A percentile compares a stretch with the other conserved stretches of the same genome.
phyloP scores from a whole-genome alignment of 78 protist species.

The Planoprotostelium fungivorum region DNA sequence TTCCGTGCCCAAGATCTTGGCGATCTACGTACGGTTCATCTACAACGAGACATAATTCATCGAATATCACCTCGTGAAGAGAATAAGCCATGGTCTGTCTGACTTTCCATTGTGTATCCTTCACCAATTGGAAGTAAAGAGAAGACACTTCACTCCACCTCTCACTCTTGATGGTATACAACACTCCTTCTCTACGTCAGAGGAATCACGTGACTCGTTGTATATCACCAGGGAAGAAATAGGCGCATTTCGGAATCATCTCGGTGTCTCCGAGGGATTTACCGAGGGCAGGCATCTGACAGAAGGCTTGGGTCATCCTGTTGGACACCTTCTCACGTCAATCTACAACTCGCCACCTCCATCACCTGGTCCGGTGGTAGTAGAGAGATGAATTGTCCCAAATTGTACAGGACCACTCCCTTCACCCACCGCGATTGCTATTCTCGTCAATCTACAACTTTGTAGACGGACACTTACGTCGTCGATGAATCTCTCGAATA shows the following conservation, averaged over 20 bases:
- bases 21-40: conserved; percentile 1
- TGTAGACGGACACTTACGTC: background rate
- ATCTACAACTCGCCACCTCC: background rate
- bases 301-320: background rate
- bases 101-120: conserved; percentile 48
- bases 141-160: conserved; percentile 28
- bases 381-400: conserved; percentile 37
- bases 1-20: conserved; percentile 26
- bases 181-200: background rate
- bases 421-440: conserved; percentile 53
- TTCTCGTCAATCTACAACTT: background rate
- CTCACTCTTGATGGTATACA: conserved; percentile 4
- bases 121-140: conserved; percentile 10
- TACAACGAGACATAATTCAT: background rate
- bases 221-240: background rate
- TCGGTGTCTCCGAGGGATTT: background rate
- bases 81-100: conserved; percentile 48
- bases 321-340: conserved; percentile 3
- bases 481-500: conserved; percentile 8
- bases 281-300: background rate
- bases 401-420: conserved; percentile 9
- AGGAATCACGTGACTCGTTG: background rate
- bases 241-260: background rate
- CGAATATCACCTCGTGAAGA: conserved; percentile 33
- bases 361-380: background rate